phyloP scores from a whole-genome alignment of 1,139 yeast species.

The Magnusiomyces tetraspermus region DNA sequence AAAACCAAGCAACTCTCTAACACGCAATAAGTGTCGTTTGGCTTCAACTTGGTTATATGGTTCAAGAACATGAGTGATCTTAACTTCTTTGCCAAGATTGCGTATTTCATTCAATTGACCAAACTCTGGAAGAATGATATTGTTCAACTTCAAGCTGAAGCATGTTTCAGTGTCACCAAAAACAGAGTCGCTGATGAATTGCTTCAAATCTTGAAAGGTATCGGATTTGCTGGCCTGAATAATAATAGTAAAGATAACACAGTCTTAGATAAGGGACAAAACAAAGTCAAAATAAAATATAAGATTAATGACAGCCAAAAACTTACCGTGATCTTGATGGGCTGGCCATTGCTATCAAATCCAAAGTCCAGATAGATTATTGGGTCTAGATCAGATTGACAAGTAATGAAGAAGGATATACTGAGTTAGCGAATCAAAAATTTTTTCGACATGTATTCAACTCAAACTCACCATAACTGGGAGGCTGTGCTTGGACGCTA shows the following conservation, averaged over 20 bases:
- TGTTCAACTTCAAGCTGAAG: constrained; percentile 41
- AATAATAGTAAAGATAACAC: no score
- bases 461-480: background rate
- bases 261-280: background rate
- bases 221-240: constrained; percentile 32
- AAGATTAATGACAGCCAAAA: no score
- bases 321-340: constrained; percentile 1
- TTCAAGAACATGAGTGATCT: constrained; percentile 33
- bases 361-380: background rate
- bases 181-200: constrained; percentile 47
- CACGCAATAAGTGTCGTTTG: constrained; percentile 38
- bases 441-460: no score
- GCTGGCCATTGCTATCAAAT: background rate
- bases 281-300: background rate
- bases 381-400: no score
- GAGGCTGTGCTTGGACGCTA: background rate
- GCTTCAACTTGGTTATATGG: constrained; percentile 42
- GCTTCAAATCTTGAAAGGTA: constrained; percentile 49
- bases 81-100: constrained; percentile 25
- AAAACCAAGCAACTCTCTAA: constrained; percentile 42
- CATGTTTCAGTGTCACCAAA: constrained; percentile 49
- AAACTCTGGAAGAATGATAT: constrained; percentile 30
- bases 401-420: background rate
- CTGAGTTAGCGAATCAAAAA: background rate
- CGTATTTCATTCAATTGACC: constrained; percentile 25